Percentiles rank a stretch among this genome's conserved stretches.
These are phyloP conservation scores for Pelargonium fulgidum DNA, from an alignment of 441 rosid genomes.

Conservation along the genomic window DNA sequence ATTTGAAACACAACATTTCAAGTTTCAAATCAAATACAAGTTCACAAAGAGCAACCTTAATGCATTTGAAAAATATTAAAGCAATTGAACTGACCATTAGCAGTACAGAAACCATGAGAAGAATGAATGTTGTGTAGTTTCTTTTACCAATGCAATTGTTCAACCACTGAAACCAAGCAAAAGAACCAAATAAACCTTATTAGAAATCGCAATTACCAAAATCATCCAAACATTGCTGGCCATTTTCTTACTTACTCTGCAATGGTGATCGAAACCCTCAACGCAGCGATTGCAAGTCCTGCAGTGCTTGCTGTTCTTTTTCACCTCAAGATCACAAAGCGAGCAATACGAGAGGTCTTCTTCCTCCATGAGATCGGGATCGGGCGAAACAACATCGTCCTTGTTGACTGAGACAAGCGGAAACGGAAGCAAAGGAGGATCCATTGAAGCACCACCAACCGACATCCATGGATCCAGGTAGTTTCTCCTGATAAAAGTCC, in stretches of 20 bases:
- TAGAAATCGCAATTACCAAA: background rate
- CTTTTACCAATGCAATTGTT: slow-evolving; percentile 92
- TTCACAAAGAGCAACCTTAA: no score
- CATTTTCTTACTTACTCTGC: slow-evolving; percentile 49
- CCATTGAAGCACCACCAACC: slow-evolving; percentile 47
- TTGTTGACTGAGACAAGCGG: slow-evolving; percentile 45
- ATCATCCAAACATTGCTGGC: background rate
- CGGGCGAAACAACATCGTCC: slow-evolving; percentile 68
- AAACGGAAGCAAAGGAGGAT: slow-evolving; percentile 64
- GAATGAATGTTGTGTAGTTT: slow-evolving; percentile 80
- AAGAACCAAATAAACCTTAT: slow-evolving; percentile 9
- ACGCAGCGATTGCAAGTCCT: slow-evolving; percentile 89
- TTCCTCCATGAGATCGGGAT: slow-evolving; percentile 34
- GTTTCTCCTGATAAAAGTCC: slow-evolving; percentile 65
- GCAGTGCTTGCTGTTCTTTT: slow-evolving; percentile 91
- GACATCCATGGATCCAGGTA: slow-evolving; percentile 71
- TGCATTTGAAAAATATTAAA: no score
- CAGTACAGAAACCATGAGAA: slow-evolving; percentile 70
- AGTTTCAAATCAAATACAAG: no score
- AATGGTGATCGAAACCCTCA: slow-evolving; percentile 98
- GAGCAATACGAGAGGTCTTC: slow-evolving; percentile 81
- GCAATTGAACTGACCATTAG: slow-evolving; percentile 53
- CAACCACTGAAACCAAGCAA: slow-evolving; percentile 60
- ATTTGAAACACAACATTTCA: no score
- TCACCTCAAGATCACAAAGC: slow-evolving; percentile 88